Percentiles rank a stretch among this genome's conserved stretches.
Evolutionary conservation across 2,329 filamentous ascomycete genomes (phyloP).

Genomic region (Cladosporium sphaerospermum): DNA sequence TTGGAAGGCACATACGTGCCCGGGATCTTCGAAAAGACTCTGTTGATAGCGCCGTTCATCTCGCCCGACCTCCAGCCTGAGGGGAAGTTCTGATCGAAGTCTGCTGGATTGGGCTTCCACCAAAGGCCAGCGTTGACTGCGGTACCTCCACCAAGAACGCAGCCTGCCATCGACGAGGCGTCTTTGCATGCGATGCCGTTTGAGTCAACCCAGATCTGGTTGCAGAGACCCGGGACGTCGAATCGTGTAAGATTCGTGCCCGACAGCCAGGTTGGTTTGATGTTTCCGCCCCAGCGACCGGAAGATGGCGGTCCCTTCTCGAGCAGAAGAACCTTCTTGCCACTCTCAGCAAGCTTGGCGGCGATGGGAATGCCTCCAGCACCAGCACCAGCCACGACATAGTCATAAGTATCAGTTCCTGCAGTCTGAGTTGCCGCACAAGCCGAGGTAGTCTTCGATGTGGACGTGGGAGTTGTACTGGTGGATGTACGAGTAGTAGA

Average conservation of each 20-base stretch:
- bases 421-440: slow-evolving; percentile 24
- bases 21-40: slow-evolving; percentile 62
- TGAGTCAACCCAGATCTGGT: slow-evolving; percentile 61
- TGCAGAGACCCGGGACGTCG: slow-evolving; percentile 65
- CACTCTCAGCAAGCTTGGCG: slow-evolving; percentile 57
- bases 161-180: slow-evolving; percentile 65
- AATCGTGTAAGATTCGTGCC: slow-evolving; percentile 61
- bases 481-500: slow-evolving; percentile 14
- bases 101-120: slow-evolving; percentile 58
- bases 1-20: slow-evolving; percentile 60
- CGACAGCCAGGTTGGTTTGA: slow-evolving; percentile 56
- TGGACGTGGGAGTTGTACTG: slow-evolving; percentile 22
- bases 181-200: slow-evolving; percentile 61
- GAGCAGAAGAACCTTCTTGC: slow-evolving; percentile 57
- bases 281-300: slow-evolving; percentile 56
- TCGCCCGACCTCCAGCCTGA: slow-evolving; percentile 64
- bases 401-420: slow-evolving; percentile 50
- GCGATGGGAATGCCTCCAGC: slow-evolving; percentile 55
- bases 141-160: slow-evolving; percentile 61
- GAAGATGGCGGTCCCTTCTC: slow-evolving; percentile 50
- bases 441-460: slow-evolving; percentile 19
- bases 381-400: slow-evolving; percentile 58
- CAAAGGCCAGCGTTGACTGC: slow-evolving; percentile 64
- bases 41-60: slow-evolving; percentile 52
- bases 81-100: slow-evolving; percentile 70